Evolutionary conservation across 306 rosid species (phyloP), one percentile per base, ranked within the genome.

Genomic region (Prinsepia uniflora): DNA sequence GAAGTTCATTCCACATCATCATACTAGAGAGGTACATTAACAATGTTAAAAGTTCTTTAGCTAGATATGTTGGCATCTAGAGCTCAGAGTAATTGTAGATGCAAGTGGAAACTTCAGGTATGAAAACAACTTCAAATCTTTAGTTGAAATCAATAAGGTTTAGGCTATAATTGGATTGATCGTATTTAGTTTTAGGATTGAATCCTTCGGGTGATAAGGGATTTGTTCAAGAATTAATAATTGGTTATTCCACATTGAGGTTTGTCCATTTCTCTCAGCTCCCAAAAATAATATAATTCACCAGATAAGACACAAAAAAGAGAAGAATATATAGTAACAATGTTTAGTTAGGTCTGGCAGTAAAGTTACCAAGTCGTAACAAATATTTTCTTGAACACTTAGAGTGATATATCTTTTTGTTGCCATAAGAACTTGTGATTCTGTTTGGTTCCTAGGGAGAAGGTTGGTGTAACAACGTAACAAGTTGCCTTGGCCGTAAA

Each of bases 381-480:
- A 24, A 0, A 24, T 0, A 24, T 24, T 24, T 24, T 24, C 30
- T 24, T 24, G 30, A 24, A 24, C 30, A 24, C 30, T 24, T 24
- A 24, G 30, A 24, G 30, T 24, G 30, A 24, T 24, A 24, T 24
- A 24, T 24, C 1, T 24, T 24, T 55, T 44, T 62, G 5, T 14
- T 73, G 59, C 22, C 42, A 64, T 64, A 42, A 71, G 14, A 46
- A 11, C 42, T 10, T 36, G 50, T 53, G 67, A 39, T 30, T 67
- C 8, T 18, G 44, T 10, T 75, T 75, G 61, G 44, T 65, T 77
- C 70, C 12, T 52, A 94, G 99, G 99, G 97, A 75, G 99, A 97
- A 65, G 97, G 90, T 78, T 94, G 99, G 99, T 94, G 99, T 84
- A 87, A 91, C 84, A 89, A 94, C 82, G 87, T 82, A 65, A 86